Evolutionary conservation across 805 yeast species (phyloP).

Genomic region (Pichia thaimueangensis): DNA sequence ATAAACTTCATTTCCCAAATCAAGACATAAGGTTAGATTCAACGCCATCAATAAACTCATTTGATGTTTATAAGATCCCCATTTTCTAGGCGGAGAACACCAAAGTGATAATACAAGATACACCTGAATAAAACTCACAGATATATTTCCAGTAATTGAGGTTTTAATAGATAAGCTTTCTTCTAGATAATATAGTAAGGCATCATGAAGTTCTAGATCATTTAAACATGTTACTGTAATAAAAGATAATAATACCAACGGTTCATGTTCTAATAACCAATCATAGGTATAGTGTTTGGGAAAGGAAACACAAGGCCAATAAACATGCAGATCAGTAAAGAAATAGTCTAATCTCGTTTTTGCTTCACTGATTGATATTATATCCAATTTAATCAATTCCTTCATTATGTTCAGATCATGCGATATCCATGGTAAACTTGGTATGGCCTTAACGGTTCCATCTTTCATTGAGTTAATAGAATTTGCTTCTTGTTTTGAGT

Average conservation of each 20-base stretch:
- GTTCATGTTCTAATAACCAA: conserved; percentile 35
- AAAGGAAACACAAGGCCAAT: conserved; percentile 44
- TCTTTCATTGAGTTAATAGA: conserved; percentile 33
- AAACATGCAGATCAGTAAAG: conserved; percentile 34
- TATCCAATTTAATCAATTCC: conserved; percentile 32
- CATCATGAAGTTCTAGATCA: conserved; percentile 36
- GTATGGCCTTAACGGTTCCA: conserved; percentile 28
- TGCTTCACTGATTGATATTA: conserved; percentile 32
- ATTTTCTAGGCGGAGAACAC: conserved; percentile 46
- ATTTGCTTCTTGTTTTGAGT: conserved; percentile 20
- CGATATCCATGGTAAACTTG: conserved; percentile 33
- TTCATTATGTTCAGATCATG: conserved; percentile 32
- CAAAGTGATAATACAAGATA: conserved; percentile 43
- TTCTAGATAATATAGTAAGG: conserved; percentile 39
- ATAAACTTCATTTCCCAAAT: conserved; percentile 35
- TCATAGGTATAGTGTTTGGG: conserved; percentile 35
- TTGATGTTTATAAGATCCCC: conserved; percentile 50
- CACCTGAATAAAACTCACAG: conserved; percentile 35
- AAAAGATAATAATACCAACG: conserved; percentile 37
- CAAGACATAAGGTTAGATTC: conserved; percentile 43
- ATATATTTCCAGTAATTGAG: conserved; percentile 38
- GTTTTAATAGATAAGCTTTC: conserved; percentile 39
- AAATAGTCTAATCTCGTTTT: conserved; percentile 32
- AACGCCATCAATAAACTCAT: conserved; percentile 41
- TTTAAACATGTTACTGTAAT: conserved; percentile 44